Base-by-base conservation (phyloP, 495 filamentous ascomycete genomes). In the Penicillium angulare region DNA sequence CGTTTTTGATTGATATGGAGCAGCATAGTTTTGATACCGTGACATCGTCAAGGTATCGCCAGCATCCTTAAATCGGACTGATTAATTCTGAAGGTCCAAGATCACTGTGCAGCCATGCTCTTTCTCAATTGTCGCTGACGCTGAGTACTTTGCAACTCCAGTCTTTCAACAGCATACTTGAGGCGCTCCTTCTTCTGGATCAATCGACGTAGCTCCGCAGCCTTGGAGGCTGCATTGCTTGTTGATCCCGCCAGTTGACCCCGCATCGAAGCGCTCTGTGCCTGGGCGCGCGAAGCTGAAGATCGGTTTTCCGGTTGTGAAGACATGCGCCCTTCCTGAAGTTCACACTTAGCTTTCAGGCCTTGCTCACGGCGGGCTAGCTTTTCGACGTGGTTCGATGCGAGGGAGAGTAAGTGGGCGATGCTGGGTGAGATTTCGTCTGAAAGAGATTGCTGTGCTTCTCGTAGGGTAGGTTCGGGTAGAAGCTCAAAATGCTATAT, bases 401-500 rank as follows among this genome's bases (percentile, higher is more conserved):
- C 81, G 26, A 86, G 77, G 9, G 71, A 64, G 15, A 92, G 80
- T 4, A 92, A 78, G 31, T 76, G 77, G 17, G 77, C 71, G 53
- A 92, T 84, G 67, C 88, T 88, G 12, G 88, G 88, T 12, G 79
- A 80, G 46, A 92, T 87, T 63, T 89, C 86, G 51, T 84, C 81
- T 21, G 84, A 78, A 18, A 92, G 79, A 21, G 80, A 69, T 42
- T 78, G 71, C 72, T 92, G 88, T 0, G 88, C 88, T 56, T 82
- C 66, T 49, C 76, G 75, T 18, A 92, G 76, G 38, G 82, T 81
- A 21, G 82, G 77, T 57, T 86, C 82, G 20, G 88, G 81, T 29
- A 89, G 81, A 29, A 91, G 78, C 64, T 92, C 88, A 67, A 90
- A 92, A 70, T 91, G 88, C 85, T 89, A 55, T 34, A 39, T n/a